Conservation (phyloP, 352 stramenopile genomes). For the Globisporangium ultimum region DNA sequence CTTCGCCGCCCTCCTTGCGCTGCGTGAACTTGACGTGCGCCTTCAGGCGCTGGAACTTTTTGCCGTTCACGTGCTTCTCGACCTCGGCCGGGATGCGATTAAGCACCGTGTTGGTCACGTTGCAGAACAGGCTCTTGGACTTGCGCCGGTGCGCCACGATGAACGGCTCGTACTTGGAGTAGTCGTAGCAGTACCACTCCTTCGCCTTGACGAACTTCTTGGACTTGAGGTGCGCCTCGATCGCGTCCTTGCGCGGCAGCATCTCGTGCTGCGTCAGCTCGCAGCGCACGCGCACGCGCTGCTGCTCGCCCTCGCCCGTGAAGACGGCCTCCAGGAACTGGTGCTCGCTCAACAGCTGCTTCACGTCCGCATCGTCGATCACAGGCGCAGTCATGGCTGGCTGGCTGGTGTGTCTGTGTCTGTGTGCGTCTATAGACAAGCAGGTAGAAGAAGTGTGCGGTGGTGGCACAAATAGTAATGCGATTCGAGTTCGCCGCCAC, state of each 20-base stretch:
- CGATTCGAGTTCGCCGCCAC: no score
- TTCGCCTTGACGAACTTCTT: slow-evolving; percentile 83
- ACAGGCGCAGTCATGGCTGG: slow-evolving; percentile 11
- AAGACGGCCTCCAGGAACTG: slow-evolving; percentile 55
- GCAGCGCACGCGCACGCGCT: slow-evolving; percentile 64
- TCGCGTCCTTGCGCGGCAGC: slow-evolving; percentile 49
- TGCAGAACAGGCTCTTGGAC: slow-evolving; percentile 85
- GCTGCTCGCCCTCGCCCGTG: slow-evolving; percentile 35
- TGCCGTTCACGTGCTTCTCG: slow-evolving; percentile 87
- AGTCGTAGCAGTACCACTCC: slow-evolving; percentile 89
- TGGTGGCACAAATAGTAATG: no score
- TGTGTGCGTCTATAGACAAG: not conserved
- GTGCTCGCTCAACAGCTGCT: slow-evolving; percentile 41
- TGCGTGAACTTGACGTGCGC: slow-evolving; percentile 53
- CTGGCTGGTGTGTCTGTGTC: not conserved
- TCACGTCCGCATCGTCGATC: slow-evolving; percentile 30
- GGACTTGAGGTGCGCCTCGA: slow-evolving; percentile 61
- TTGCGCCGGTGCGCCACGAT: slow-evolving; percentile 86
- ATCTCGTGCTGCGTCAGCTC: slow-evolving; percentile 80
- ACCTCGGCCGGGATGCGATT: slow-evolving; percentile 88
- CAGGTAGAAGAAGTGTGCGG: no score
- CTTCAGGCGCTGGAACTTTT: slow-evolving; percentile 82
- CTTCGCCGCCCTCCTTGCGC: slow-evolving; percentile 30
- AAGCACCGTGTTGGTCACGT: slow-evolving; percentile 79
- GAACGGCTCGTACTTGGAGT: slow-evolving; percentile 89